Conservation (phyloP, 352 stramenopile genomes). For the Poterioochromonas sp. region DNA sequence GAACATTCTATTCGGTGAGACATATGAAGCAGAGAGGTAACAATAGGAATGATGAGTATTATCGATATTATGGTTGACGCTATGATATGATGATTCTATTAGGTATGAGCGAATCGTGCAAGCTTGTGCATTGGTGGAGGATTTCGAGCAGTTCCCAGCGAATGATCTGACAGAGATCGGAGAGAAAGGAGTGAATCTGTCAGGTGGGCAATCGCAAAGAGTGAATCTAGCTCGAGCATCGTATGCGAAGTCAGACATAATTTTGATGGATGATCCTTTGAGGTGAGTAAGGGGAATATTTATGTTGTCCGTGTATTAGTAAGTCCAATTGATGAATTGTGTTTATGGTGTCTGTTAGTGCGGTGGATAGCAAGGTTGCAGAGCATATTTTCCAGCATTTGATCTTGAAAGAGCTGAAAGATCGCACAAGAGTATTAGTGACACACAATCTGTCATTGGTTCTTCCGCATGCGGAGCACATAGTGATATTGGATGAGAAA, state of each 20-base stretch:
- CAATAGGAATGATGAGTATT: conserved; percentile 16
- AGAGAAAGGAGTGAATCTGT: conserved; percentile 94
- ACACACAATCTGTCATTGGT: not conserved
- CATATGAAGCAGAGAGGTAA: conserved; percentile 55
- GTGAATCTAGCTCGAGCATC: conserved; percentile 82
- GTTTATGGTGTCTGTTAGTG: conserved; percentile 46
- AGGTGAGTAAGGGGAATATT: not conserved
- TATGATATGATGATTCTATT: not conserved
- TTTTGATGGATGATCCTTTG: conserved; percentile 22
- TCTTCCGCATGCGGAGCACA: not conserved
- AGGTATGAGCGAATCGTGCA: conserved; percentile 57
- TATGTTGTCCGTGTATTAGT: not conserved
- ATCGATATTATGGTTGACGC: not conserved
- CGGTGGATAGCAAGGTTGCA: conserved; percentile 91
- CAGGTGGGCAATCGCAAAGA: conserved; percentile 83
- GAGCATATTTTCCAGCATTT: conserved; percentile 40
- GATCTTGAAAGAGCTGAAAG: not conserved
- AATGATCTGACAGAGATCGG: conserved; percentile 93
- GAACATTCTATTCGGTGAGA: conserved; percentile 61
- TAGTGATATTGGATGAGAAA: not conserved
- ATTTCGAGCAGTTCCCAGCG: conserved; percentile 65
- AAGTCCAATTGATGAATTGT: not conserved
- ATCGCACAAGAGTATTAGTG: not conserved
- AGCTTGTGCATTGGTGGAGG: conserved; percentile 61
- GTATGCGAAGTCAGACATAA: conserved; percentile 63